Evolutionary conservation across 108 stramenopile species (phyloP).

Genomic region (Skeletonema tropicum): DNA sequence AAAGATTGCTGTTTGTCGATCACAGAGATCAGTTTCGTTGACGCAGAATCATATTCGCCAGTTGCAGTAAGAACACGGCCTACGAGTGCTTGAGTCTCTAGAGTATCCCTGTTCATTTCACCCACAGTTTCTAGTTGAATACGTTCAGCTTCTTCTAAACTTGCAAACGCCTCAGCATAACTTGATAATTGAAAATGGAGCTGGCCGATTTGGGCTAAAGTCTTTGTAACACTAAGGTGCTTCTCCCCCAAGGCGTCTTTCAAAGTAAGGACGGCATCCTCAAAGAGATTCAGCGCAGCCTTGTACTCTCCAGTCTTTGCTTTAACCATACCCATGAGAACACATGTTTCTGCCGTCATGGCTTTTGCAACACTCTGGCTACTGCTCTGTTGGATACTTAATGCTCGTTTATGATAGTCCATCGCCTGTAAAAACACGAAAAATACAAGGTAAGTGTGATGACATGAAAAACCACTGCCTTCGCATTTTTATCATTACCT

Average conservation of each 20-base stretch:
- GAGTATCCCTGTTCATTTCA: conserved; percentile 59
- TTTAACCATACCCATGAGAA: conserved; percentile 67
- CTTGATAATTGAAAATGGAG: conserved; percentile 58
- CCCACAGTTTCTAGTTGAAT: conserved; percentile 58
- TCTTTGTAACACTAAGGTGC: conserved; percentile 68
- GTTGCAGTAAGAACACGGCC: conserved; percentile 58
- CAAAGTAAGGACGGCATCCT: conserved; percentile 58
- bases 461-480: neutral
- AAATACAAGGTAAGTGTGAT: neutral
- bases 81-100: conserved; percentile 64
- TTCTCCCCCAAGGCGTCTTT: conserved; percentile 54
- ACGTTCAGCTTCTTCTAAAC: conserved; percentile 54
- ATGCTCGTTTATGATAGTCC: conserved; percentile 71
- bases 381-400: conserved; percentile 58
- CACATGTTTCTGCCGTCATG: conserved; percentile 68
- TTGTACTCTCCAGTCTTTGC: conserved; percentile 58
- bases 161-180: conserved; percentile 58
- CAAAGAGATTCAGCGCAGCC: conserved; percentile 59
- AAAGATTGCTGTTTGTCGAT: conserved; percentile 53
- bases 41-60: conserved; percentile 54
- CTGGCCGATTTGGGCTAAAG: conserved; percentile 63
- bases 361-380: conserved; percentile 54
- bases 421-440: conserved; percentile 56
- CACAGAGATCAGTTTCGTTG: conserved; percentile 50
- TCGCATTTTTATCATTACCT: conserved; percentile 10